Base-by-base conservation (phyloP, 441 rosid genomes). In the Mallotus japonicus region DNA sequence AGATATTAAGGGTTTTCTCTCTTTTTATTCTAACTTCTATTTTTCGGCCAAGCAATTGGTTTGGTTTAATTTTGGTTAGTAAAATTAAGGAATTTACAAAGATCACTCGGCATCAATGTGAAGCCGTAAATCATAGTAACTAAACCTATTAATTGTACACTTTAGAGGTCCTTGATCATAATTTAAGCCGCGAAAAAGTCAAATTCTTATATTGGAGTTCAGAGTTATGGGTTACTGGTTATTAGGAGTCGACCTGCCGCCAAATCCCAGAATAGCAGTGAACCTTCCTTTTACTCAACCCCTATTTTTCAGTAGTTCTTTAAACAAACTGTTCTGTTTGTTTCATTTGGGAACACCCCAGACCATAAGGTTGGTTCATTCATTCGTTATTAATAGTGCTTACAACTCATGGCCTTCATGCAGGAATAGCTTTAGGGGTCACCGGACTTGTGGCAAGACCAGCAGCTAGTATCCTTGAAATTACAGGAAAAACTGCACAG, bases 361-460 rank as follows among this genome's bases (percentile, higher is more conserved):
- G 5, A 4, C 40, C 6, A 37, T 37, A 17, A 1, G 60, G 60
- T 13, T 5, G 22, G 60, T 53, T 53, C 19, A 40, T 24, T 69
- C 1, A 40, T 24, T 69, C 1, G 4, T 28, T 32, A 34, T 50
- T 68, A 14, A 58, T 37, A 53, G 54, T 54, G 51, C 7, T 75
- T 72, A 72, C 70, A 34, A 6, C 11, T 20, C 70, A 24, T 75
- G 60, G 62, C 28, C 54, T 79, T 71, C 34, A 40, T 73, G 72
- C 86, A 95, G 99, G 98, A 73, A 76, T 91, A 70, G 99, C 95
- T 22, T 75, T 89, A 65, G 99, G 99, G 75, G 85, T 95, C 20
- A 87, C 99, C 13, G 95, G 99, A 81, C 90, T 95, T 24, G 95
- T 95, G 82, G 99, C 97, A 73, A 88, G 92, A 77, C 99, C 99